A percentile compares a stretch with the other conserved stretches of the same genome.
Evolutionary conservation across 2,329 filamentous ascomycete genomes (phyloP).

Genomic region (Monilinia vaccinii-corymbosi): DNA sequence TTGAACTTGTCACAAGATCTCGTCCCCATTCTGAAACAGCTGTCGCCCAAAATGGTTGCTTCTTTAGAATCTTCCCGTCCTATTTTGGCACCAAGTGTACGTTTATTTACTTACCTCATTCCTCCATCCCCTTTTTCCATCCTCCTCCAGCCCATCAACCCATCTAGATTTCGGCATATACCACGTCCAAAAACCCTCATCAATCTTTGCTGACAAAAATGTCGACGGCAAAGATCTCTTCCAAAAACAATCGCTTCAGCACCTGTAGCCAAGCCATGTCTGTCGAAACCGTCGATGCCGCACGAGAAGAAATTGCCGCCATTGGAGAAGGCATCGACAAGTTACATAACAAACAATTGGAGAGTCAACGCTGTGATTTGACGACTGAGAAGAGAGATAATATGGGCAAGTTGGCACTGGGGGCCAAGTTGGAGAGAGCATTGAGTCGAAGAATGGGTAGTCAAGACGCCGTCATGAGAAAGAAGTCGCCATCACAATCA

Average conservation of each 20-base stretch:
- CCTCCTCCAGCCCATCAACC: neutral
- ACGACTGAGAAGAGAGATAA: constrained; percentile 58
- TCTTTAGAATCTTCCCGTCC: constrained; percentile 46
- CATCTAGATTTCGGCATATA: neutral
- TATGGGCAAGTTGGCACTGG: constrained; percentile 60
- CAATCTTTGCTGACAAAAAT: constrained; percentile 21
- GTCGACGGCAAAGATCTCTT: constrained; percentile 38
- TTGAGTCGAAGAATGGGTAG: constrained; percentile 59
- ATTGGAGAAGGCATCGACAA: constrained; percentile 57
- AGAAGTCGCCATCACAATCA: constrained; percentile 3
- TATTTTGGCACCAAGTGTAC: constrained; percentile 46
- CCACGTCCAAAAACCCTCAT: neutral
- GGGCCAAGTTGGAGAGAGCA: constrained; percentile 65
- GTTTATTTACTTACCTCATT: constrained; percentile 19
- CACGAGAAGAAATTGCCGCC: constrained; percentile 43
- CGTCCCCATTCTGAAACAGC: constrained; percentile 7
- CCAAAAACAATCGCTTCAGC: constrained; percentile 39
- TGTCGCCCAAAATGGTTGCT: constrained; percentile 28
- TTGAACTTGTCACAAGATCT: neutral
- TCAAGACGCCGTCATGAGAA: constrained; percentile 59
- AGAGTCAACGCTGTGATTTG: constrained; percentile 57
- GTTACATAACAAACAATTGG: constrained; percentile 59
- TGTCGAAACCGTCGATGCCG: constrained; percentile 27
- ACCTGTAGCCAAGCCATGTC: constrained; percentile 40
- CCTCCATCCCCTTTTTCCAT: constrained; percentile 7